phyloP scores from a whole-genome alignment of 768 basidiomycete species.

The Stropharia rugosoannulata region DNA sequence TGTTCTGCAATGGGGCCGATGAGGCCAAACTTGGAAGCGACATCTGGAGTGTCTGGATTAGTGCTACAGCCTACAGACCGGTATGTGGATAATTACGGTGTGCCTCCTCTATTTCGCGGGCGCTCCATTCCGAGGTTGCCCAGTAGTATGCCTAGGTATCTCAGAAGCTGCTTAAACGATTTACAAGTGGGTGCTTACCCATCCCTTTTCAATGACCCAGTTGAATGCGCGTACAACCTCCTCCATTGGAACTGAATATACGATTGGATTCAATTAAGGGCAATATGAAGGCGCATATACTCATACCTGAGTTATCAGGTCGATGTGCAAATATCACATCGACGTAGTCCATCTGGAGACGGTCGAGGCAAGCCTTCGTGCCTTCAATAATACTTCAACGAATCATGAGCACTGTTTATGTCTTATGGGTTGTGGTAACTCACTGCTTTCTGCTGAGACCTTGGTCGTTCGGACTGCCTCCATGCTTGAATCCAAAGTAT shows the following conservation, averaged over 20 bases:
- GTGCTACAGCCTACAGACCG: not conserved
- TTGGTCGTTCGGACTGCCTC: conserved; percentile 47
- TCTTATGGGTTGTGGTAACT: conserved; percentile 19
- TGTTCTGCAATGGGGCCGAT: conserved; percentile 76
- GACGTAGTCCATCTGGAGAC: conserved; percentile 74
- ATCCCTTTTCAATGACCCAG: conserved; percentile 70
- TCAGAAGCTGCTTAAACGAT: not conserved
- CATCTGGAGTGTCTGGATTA: conserved; percentile 37
- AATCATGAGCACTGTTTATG: not conserved
- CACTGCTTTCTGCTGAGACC: conserved; percentile 63
- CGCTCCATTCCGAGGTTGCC: conserved; percentile 81
- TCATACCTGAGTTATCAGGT: conserved; percentile 50
- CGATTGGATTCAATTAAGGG: not conserved
- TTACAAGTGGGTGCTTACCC: conserved; percentile 35
- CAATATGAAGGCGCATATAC: not conserved
- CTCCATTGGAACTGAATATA: conserved; percentile 58
- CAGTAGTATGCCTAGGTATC: conserved; percentile 56
- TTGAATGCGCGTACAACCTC: conserved; percentile 84
- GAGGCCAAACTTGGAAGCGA: conserved; percentile 66
- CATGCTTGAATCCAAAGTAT: conserved; percentile 67
- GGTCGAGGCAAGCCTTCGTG: conserved; percentile 59
- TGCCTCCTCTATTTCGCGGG: conserved; percentile 66
- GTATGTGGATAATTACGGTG: conserved; percentile 39
- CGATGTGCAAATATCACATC: conserved; percentile 75
- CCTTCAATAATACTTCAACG: conserved; percentile 69